Base-by-base conservation (phyloP, 352 stramenopile genomes). In the Globisporangium heterothallicum region DNA sequence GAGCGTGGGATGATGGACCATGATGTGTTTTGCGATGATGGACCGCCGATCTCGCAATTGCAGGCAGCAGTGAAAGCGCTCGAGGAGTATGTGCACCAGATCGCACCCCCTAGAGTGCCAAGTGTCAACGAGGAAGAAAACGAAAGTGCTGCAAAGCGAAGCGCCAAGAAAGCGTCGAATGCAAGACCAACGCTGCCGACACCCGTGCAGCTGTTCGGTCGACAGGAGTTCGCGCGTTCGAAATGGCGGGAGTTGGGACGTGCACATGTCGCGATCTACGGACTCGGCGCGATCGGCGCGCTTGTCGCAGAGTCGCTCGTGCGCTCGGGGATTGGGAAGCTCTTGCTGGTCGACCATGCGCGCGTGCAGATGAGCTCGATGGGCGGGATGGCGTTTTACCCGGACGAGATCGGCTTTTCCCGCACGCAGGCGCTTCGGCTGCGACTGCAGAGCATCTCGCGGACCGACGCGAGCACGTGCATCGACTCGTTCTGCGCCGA, bases 1-100 rank as follows among this genome's bases (percentile, higher is more conserved):
- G n/a, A n/a, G n/a, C n/a, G 40, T 44, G 40, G 40, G 40, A 44
- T 22, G 54, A 76, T 68, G 64, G 45, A 68, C 49, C 59, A 63
- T 35, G 68, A 78, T 42, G 56, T 62, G 14, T 74, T 78, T 50
- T 64, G 60, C 43, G 64, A 78, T 46, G 68, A 78, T 47, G 65
- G 68, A 8, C 65, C 68, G 29, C 65, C 65, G 29, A 66, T 78
- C 53, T 51, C 59, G 38, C 66, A 73, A 51, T 58, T 76, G 2
- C 69, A 76, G 40, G 66, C 59, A 3, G 68, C 68, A 16, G 56
- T 70, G 32, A 59, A 58, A 16, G 59, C 60, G n/a, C 64, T 76
- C 9, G 63, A 75, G 9, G 48, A 56, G n/a, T 72, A 68, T 40
- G 66, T 76, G 38, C 66, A 65, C 19, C 30, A 55, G 34, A 41